Base-by-base conservation (phyloP, 2,329 filamentous ascomycete species). In the Fusarium anguioides region DNA sequence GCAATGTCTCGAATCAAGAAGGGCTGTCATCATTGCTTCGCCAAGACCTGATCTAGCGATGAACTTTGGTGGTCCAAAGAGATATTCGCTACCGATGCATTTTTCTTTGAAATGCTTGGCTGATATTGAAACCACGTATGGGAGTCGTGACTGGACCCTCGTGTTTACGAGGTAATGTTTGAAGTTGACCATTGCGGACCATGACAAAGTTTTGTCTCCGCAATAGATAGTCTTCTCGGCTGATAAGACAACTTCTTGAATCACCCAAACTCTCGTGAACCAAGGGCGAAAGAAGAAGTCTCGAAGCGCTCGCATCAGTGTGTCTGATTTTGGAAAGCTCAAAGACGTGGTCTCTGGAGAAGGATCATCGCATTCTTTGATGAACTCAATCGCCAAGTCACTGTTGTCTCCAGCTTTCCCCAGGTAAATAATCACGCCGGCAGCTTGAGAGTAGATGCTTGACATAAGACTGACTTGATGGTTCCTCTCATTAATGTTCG, bases 391-490 rank as follows among this genome's bases (percentile, higher is more conserved):
- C 5, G 14, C 51, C 11, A 54, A 6, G 18, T 54, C 33, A 14
- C 51, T 54, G 6, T 54, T 7, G 0, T 39, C 12, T 4, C 5
- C 17, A 4, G 15, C 5, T 14, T 39, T 8, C 0, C 51, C 51
- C 3, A 54, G 51, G 12, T 54, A 54, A 7, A 54, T 23, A 0
- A 54, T 1, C 1, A 54, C 51, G 0, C 8, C 9, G 0, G 15
- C 14, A 1, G 33, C 42, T 3, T 37, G 51, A 6, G 42, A 48
- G 14, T 48, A 48, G 6, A 54, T 54, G 12, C 1, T 54, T 4
- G 42, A 48, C 51, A 54, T 54, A 2, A 54, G 42, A 4, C 51
- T 48, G 11, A 54, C 51, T 26, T 48, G 51, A 3, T 54, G 20
- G 6, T 54, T 48, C 1, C 42, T 48, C 8, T 54, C 51, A 1